Evolutionary conservation across 2,329 filamentous ascomycete genomes (phyloP), one percentile per base, ranked within the genome.

Genomic region (Zelopaecilomyces penicillatus): DNA sequence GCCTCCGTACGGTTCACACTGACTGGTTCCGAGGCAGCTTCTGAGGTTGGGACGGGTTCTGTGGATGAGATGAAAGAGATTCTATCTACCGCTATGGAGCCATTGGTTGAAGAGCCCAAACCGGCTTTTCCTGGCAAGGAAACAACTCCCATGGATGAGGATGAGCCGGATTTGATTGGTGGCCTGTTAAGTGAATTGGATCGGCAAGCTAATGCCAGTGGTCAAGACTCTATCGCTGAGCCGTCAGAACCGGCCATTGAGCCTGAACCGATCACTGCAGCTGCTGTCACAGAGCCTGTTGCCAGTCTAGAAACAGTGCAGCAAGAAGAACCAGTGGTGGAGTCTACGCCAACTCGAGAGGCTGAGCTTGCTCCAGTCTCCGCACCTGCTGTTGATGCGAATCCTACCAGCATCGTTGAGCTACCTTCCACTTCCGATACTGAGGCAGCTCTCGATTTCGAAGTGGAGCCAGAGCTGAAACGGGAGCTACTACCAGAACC

Each of bases 161-260:
- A 66, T 10, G 66, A 68, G 28, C 61, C 66, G 6, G 69, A 74
- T 52, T 44, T 73, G 32, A 63, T 73, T 26, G 66, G 64, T n/a
- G 67, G 63, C n/a, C 54, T 73, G 1, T 65, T 73, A 52, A 62
- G 67, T 2, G 70, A 68, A 31, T 60, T 73, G 32, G 65, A 72
- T 45, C 63, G 66, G 30, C 67, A 71, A 46, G 57, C 52, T 6
- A 9, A 34, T 9, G 8, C 32, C 41, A 32, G 43, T 37, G 2
- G 43, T 19, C 39, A 46, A 9, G 40, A 31, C 30, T 11, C 39
- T 8, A 40, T 7, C 19, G 32, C 32, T n/a, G n/a, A n/a, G 32
- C 32, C 9, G 32, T 34, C 32, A n/a, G 32, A 34, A 34, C 9
- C 32, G 9, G 9, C 32, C n/a, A n/a, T n/a, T 34, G 32, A 34